Evolutionary conservation across 805 yeast species (phyloP), one percentile per base, ranked within the genome.

Genomic region (Ogataea pignaliae): DNA sequence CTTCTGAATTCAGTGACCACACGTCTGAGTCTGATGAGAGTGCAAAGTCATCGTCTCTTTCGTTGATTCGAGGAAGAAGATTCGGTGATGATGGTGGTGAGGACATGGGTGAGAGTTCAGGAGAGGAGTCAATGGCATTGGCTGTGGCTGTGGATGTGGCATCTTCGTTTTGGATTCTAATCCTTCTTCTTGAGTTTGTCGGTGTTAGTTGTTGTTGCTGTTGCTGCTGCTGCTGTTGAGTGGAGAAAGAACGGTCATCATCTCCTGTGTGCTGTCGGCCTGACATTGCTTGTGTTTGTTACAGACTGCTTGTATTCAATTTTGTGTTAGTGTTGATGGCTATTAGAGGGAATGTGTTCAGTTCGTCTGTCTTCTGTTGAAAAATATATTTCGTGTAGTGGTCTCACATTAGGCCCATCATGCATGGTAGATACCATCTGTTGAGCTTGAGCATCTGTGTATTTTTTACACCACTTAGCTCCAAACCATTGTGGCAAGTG

Each of bases 1-100:
- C 26, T 4, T 21, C 26, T 3, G 59, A 54, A 15, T 54, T 54
- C 36, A 60, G 43, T 8, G 65, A 60, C 59, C 63, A 56, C 6
- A 54, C 56, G 41, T 60, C 65, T 3, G 62, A 57, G 42, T 60
- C 65, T 13, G 64, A 59, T 2, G 60, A 54, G 3, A 64, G 38
- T 1, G 66, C 68, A 46, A 52, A 59, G 32, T 63, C 66, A 36
- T 62, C 65, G 12, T 55, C 57, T 17, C 48, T 53, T 30, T 55
- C 63, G 40, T 56, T 54, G 5, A 56, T 55, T 6, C 51, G 49
- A 10, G 60, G 45, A 9, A 56, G 54, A 32, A 61, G 51, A 8
- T 56, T 51, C 1, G 68, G 68, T 1, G 68, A 60, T 18, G 52
- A 52, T 5, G 65, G 64, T 2, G 64, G 65, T 29, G 64, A 59